A percentile compares a stretch with the other conserved stretches of the same genome.
phyloP scores from a whole-genome alignment of 2,329 filamentous ascomycete genomes.

The Colletotrichum sublineola region DNA sequence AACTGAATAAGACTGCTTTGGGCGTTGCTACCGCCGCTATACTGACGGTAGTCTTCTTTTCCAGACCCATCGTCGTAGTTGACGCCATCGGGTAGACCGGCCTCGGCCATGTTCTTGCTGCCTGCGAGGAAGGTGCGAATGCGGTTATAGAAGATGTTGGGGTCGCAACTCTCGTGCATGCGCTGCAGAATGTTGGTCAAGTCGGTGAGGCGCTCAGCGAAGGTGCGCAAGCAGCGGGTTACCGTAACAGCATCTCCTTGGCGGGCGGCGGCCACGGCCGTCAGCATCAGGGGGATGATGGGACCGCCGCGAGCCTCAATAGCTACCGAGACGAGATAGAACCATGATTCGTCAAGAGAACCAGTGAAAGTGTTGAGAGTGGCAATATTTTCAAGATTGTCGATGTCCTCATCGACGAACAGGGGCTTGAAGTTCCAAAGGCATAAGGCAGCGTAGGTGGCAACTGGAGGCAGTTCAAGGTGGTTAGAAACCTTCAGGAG shows the following conservation, averaged over 20 bases:
- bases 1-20: constrained; percentile 98
- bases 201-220: constrained; percentile 91
- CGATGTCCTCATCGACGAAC: constrained; percentile 84
- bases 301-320: constrained; percentile 94
- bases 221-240: constrained; percentile 79
- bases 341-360: constrained; percentile 97
- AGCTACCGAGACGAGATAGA: constrained; percentile 94
- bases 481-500: constrained; percentile 81
- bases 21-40: constrained; percentile 94
- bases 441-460: constrained; percentile 91
- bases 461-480: constrained; percentile 90
- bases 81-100: constrained; percentile 88
- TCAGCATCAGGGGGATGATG: constrained; percentile 88
- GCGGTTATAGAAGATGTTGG: constrained; percentile 93
- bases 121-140: constrained; percentile 97
- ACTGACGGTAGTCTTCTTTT: constrained; percentile 80
- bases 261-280: constrained; percentile 85
- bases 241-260: constrained; percentile 78
- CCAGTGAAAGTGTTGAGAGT: constrained; percentile 94
- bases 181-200: constrained; percentile 82
- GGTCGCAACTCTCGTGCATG: constrained; percentile 97
- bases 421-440: constrained; percentile 98
- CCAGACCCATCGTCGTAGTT: constrained; percentile 86
- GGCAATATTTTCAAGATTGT: constrained; percentile 87
- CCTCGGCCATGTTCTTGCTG: constrained; percentile 97